Evolutionary conservation across 345 rosid species (phyloP), one percentile per base, ranked within the genome.

Genomic region (Hypericum perforatum): DNA sequence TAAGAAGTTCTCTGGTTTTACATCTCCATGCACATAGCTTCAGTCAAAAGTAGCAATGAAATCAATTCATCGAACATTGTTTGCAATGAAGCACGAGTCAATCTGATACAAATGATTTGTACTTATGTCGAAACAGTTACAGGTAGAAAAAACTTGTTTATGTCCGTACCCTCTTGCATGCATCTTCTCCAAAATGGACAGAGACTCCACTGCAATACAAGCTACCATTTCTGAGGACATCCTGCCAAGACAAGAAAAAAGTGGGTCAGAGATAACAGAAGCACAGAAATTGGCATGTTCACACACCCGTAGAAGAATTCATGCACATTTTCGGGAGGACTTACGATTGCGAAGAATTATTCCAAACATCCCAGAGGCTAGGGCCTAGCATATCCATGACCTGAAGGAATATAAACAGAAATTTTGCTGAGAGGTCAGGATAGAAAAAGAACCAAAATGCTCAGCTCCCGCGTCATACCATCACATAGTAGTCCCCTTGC

Each of bases 361-460:
- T 67, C 72, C 72, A 62, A n/a, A 67, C 72, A 56, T 67, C 72
- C 72, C 72, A 67, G 8, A 67, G 72, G 45, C 72, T 67, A 7
- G 72, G 72, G 37, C 72, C 72, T 9, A 67, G 41, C 63, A 67
- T 67, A 45, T 67, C 72, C 72, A 67, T 67, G 15, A 67, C 72
- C 72, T 67, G 49, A 52, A 41, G 53, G 53, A 66, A 45, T 7
- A 40, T 1, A 11, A 41, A 46, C 39, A 16, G 52, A 59, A 37
- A 41, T 68, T 45, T 63, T 39, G 55, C 45, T 49, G 61, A 45
- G 43, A 54, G 65, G 39, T 61, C 47, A 12, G 3, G 14, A 51
- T 39, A 10, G 16, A 62, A 54, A 63, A 46, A 45, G 37, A 69
- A 41, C 63, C 40, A 11, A n/a, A 14, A 58, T 52, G 12, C 16